phyloP scores from a whole-genome alignment of 495 filamentous ascomycete genomes.

The Penicillium tannophilum region DNA sequence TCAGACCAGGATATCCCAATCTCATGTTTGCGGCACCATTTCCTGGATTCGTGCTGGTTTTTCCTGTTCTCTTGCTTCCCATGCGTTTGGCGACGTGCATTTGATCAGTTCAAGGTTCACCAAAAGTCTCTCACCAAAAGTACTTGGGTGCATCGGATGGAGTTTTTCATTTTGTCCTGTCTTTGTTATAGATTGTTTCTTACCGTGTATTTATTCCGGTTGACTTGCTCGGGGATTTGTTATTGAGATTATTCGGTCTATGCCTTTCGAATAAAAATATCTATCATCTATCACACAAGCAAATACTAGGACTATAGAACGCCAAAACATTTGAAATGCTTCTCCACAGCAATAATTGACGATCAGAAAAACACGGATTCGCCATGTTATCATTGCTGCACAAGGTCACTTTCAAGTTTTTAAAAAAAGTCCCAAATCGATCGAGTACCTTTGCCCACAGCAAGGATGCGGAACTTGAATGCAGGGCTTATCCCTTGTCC shows the following conservation, averaged over 20 bases:
- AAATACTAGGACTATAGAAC: too few species aligned
- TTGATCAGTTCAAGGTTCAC: conserved; percentile 2
- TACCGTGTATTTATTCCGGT: not conserved
- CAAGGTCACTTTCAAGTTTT: not conserved
- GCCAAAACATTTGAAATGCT: too few species aligned
- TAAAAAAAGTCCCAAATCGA: not conserved
- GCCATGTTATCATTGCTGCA: not conserved
- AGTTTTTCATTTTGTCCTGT: not conserved
- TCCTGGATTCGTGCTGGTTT: not conserved
- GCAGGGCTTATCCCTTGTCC: not conserved
- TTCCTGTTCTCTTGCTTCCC: not conserved
- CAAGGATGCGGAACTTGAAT: not conserved
- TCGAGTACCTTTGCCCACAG: not conserved
- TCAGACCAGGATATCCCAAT: conserved; percentile 6
- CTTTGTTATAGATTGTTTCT: not conserved
- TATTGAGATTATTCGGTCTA: too few species aligned
- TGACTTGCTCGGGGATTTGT: too few species aligned
- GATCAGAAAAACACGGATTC: not conserved
- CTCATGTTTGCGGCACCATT: not conserved
- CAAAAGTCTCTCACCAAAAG: conserved; percentile 1
- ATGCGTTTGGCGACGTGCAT: conserved; percentile 9
- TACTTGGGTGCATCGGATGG: not conserved
- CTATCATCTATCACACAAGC: too few species aligned
- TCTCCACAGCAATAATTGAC: not conserved
- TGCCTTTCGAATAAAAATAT: too few species aligned